Percentiles rank a stretch among this genome's conserved stretches.
These are phyloP conservation scores for Aspergillus cristatus DNA, from an alignment of 495 filamentous ascomycete genomes.

Conservation along the genomic window DNA sequence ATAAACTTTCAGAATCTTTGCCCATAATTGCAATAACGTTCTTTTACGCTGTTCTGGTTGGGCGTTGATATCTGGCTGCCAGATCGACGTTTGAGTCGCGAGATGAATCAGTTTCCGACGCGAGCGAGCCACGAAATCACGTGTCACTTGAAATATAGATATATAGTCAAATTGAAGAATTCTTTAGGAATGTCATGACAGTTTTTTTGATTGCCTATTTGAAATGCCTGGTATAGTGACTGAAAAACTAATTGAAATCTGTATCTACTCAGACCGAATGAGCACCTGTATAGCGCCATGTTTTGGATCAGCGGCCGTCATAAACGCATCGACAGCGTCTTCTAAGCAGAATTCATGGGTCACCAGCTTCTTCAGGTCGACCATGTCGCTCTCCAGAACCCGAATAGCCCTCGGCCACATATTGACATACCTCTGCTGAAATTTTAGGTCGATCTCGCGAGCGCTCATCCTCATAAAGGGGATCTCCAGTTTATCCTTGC, in stretches of 20 bases:
- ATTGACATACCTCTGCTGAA: constrained; percentile 78
- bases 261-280: too few relatives aligned
- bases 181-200: too few relatives aligned
- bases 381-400: constrained; percentile 57
- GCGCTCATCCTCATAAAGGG: constrained; percentile 73
- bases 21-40: background rate
- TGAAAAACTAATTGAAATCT: too few relatives aligned
- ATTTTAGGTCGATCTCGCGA: constrained; percentile 70
- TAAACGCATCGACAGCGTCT: constrained; percentile 67
- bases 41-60: background rate
- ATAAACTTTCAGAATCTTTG: background rate
- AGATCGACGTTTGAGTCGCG: background rate
- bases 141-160: constrained; percentile 42
- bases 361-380: constrained; percentile 61
- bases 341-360: constrained; percentile 72
- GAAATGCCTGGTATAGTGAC: too few relatives aligned
- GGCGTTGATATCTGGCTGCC: background rate
- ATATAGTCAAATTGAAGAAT: constrained; percentile 1
- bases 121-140: constrained; percentile 26
- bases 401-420: constrained; percentile 77
- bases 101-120: constrained; percentile 7
- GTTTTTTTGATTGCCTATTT: too few relatives aligned
- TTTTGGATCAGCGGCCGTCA: constrained; percentile 61
- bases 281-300: constrained; percentile 78
- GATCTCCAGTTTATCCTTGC: constrained; percentile 70